A percentile compares a stretch with the other conserved stretches of the same genome.
Evolutionary conservation across 352 stramenopile genomes (phyloP).

Genomic region (Phytophthora citricola): DNA sequence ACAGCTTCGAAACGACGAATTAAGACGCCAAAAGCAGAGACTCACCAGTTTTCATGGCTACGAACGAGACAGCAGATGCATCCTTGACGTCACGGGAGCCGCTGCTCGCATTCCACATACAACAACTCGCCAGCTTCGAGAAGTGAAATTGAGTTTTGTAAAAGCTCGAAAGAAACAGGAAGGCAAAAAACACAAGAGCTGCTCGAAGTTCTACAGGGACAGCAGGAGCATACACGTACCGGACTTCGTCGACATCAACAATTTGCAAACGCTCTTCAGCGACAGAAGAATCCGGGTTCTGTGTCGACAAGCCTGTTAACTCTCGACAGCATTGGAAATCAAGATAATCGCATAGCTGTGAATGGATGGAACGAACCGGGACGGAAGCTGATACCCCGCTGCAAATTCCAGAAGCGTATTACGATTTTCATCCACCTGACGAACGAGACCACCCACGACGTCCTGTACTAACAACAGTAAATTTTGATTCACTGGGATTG

Average conservation of each 20-base stretch:
- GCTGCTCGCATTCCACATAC: slow-evolving; percentile 35
- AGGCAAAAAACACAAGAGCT: slow-evolving; percentile 34
- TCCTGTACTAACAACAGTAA: slow-evolving; percentile 15
- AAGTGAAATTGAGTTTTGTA: slow-evolving; percentile 25
- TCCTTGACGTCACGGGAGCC: slow-evolving; percentile 36
- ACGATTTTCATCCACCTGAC: slow-evolving; percentile 1
- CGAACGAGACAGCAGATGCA: slow-evolving; percentile 16
- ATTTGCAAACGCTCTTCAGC: slow-evolving; percentile 12
- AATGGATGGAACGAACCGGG: not conserved
- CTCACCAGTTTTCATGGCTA: slow-evolving; percentile 34
- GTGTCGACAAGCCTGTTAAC: slow-evolving; percentile 22
- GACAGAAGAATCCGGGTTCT: slow-evolving; percentile 10
- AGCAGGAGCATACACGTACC: slow-evolving; percentile 33
- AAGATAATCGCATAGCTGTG: not conserved
- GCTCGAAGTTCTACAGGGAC: slow-evolving; percentile 31
- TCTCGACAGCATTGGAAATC: slow-evolving; percentile 11
- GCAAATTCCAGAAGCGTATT: slow-evolving; percentile 9
- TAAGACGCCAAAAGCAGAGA: slow-evolving; percentile 22
- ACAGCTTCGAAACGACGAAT: slow-evolving; percentile 10
- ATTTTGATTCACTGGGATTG: slow-evolving; percentile 16
- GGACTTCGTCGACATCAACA: slow-evolving; percentile 24
- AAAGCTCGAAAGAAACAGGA: slow-evolving; percentile 33
- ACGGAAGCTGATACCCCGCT: slow-evolving; percentile 3
- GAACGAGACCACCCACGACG: slow-evolving; percentile 1
- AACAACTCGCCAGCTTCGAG: slow-evolving; percentile 34